Evolutionary conservation across 495 filamentous ascomycete genomes (phyloP), one percentile per base, ranked within the genome.

Genomic region (Penicillium malachiteum): DNA sequence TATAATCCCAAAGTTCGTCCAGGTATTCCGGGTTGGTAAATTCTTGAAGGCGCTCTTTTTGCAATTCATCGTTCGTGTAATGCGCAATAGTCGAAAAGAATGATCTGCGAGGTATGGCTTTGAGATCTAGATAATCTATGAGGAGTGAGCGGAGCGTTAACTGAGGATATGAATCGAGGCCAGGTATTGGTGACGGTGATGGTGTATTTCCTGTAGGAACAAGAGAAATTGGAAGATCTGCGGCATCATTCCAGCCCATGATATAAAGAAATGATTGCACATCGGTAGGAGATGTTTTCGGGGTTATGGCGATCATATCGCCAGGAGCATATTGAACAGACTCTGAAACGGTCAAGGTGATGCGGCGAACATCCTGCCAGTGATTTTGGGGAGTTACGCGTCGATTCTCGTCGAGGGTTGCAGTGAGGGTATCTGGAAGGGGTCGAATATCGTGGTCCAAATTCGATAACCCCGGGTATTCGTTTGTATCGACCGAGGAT

Each of bases 1-100:
- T 93, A 68, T 97, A 99, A 67, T 99, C 95, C 74, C 88, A 96
- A 14, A 95, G 83, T 56, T 99, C 95, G 60, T 97, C 91, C 9
- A 90, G 79, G 65, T 86, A 88, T 14, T 86, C 78, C 0, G 88
- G 83, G 50, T 86, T 79, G 0, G 85, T 84, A 57, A 99, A 95
- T 58, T 97, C 93, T 2, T 81, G 60, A 0, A 99, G 81, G 9
- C 93, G 85, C 48, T 95, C 90, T 59, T 84, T 84, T 50, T 97
- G 93, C 51, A 80, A 80, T 16, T 73, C 66, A 69, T 96, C 83
- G 0, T 70, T 60, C 5, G 92, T 88, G 50, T 90, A 90, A 65
- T 89, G 82, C 7, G 87, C 81, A 43, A 96, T 82, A 2, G 82
- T 67, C 1, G 83, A 69, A 62, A 99, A 92, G 76, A 99, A 97